These are phyloP conservation scores for Grammothele lineata DNA, from an alignment of 768 basidiomycete species.

Conservation along the genomic window DNA sequence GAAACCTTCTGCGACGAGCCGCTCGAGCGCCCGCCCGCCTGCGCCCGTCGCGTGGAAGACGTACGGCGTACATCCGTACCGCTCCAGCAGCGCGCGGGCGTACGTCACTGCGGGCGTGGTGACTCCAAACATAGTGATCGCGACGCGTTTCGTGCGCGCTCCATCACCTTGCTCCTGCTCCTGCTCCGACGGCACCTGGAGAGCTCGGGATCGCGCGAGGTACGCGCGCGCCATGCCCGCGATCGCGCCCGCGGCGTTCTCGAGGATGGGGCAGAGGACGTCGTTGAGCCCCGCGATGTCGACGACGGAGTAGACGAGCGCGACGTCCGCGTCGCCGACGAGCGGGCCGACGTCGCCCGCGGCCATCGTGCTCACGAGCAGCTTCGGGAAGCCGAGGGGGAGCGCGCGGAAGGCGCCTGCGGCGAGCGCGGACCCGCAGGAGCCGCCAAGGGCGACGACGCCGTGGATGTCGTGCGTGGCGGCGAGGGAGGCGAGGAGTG, in stretches of 20 bases:
- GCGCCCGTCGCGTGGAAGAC: constrained; percentile 19
- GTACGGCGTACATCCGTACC: constrained; percentile 17
- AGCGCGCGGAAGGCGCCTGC: constrained; percentile 15
- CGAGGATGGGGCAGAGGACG: constrained; percentile 17
- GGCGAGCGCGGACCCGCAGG: constrained; percentile 16
- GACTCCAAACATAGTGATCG: constrained; percentile 21
- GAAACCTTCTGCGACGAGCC: constrained; percentile 11
- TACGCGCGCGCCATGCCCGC: constrained; percentile 20
- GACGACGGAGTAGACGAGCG: constrained; percentile 18
- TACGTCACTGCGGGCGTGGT: constrained; percentile 19
- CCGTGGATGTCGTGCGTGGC: constrained; percentile 9
- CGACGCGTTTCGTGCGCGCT: constrained; percentile 8
- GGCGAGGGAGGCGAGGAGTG: constrained; percentile 7
- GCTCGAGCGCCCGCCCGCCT: constrained; percentile 17
- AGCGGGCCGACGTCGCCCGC: constrained; percentile 16
- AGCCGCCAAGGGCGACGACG: constrained; percentile 13
- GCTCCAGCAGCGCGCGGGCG: constrained; percentile 14
- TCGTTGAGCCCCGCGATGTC: constrained; percentile 21
- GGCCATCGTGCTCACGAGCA: constrained; percentile 21
- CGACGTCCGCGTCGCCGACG: constrained; percentile 15
- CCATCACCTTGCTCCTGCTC: background rate
- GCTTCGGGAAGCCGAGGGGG: constrained; percentile 20
- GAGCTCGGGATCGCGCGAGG: background rate
- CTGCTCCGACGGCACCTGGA: background rate
- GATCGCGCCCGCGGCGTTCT: constrained; percentile 16